Evolutionary conservation across 306 rosid genomes (phyloP), one percentile per base, ranked within the genome.

Genomic region (Abrus precatorius): DNA sequence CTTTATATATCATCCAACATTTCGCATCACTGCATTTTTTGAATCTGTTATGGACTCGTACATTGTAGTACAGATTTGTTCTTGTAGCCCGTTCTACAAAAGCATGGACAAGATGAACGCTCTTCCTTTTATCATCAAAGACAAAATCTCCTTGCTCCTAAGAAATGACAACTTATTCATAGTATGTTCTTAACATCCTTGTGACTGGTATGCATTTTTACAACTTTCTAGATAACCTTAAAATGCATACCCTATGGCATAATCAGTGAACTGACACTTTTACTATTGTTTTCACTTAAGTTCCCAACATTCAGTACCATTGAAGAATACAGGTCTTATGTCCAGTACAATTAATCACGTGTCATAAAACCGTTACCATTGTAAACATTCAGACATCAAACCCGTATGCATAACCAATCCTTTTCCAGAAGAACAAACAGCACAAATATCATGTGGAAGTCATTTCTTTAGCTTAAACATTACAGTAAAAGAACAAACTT

Each of bases 401-500:
- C 73, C 73, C 10, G 20, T 6, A 28, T 9, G 7, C 36, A 20
- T 9, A 43, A 43, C 11, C 55, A 12, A 13, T 50, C 30, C 71
- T 7, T 7, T 40, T 54, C 67, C 56, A 74, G 2, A 74, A 56
- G 28, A 40, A 5, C 40, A 41, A 27, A 73, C 13, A 56, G 40
- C 9, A 48, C 47, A 32, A 75, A 30, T 20, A 9, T 29, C 34
- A 76, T 10, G 41, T n/a, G 20, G n/a, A 62, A 62, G 65, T 40
- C 6, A 56, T 64, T 64, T 38, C 62, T 69, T 47, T 50, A 70
- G 34, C 45, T 47, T 57, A 82, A 77, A 60, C 75, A 29, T 29
- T 53, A 38, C n/a, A 74, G 62, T 34, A 48, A 36, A 69, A 68
- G 76, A 62, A 36, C 54, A 69, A 57, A 73, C 57, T 56, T 74